Evolutionary conservation across 2,329 filamentous ascomycete species (phyloP).

Genomic region (Aspergillus ochraceus): DNA sequence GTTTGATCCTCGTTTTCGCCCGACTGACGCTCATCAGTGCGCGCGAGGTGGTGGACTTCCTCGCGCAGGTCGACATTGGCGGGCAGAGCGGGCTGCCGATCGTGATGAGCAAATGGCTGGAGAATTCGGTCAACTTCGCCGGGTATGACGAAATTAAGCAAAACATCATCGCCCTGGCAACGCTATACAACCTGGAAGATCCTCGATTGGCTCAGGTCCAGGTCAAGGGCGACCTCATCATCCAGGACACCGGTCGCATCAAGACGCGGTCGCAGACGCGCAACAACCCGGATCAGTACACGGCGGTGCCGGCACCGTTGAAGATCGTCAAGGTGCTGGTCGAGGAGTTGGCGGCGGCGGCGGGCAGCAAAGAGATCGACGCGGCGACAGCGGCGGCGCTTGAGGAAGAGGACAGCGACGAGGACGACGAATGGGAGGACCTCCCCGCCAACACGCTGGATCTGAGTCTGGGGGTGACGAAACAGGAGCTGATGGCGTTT

Average conservation of each 20-base stretch:
- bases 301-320: slow-evolving; percentile 79
- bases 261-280: slow-evolving; percentile 91
- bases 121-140: slow-evolving; percentile 96
- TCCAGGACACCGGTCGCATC: slow-evolving; percentile 76
- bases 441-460: slow-evolving; percentile 74
- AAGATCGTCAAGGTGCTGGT: slow-evolving; percentile 97
- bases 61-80: slow-evolving; percentile 78
- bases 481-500: slow-evolving; percentile 78
- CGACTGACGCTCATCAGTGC: slow-evolving; percentile 82
- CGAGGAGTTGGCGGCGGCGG: slow-evolving; percentile 82
- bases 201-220: slow-evolving; percentile 72
- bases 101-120: slow-evolving; percentile 91
- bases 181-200: slow-evolving; percentile 85
- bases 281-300: slow-evolving; percentile 86
- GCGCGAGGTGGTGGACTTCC: slow-evolving; percentile 86
- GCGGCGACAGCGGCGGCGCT: slow-evolving; percentile 61
- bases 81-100: slow-evolving; percentile 78
- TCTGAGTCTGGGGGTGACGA: slow-evolving; percentile 67
- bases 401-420: slow-evolving; percentile 62
- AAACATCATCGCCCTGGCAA: slow-evolving; percentile 92
- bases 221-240: slow-evolving; percentile 89
- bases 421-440: slow-evolving; percentile 88
- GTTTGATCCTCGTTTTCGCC: slow-evolving; percentile 91
- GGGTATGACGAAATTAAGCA: slow-evolving; percentile 97
- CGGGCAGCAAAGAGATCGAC: slow-evolving; percentile 57